Percentiles rank a stretch among this genome's conserved stretches.
Evolutionary conservation across 345 rosid species (phyloP).

Genomic region (Anacardium occidentale): DNA sequence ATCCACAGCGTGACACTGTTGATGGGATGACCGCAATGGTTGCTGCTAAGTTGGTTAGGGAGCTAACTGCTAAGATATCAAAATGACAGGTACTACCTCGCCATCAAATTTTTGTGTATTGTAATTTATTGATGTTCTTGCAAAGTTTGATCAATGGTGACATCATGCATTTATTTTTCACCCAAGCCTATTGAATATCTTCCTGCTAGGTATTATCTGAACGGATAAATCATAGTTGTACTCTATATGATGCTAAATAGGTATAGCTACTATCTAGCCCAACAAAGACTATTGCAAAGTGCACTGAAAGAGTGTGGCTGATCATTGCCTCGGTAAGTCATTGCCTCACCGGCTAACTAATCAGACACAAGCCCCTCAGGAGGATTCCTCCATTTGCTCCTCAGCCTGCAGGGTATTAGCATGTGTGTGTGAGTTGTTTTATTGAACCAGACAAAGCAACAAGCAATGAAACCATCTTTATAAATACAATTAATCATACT

Average conservation of each 20-base stretch:
- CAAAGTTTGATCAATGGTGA: background rate
- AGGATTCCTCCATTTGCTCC: no score
- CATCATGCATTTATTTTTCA: background rate
- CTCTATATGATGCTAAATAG: background rate
- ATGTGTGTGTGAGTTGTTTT: no score
- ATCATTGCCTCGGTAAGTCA: no score
- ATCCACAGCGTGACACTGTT: constrained; percentile 97
- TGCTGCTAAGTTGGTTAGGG: constrained; percentile 95
- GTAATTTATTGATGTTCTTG: background rate
- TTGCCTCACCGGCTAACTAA: no score
- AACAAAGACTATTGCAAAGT: background rate
- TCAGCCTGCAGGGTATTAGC: no score
- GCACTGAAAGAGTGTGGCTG: background rate
- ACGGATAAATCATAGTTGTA: background rate
- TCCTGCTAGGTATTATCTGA: background rate
- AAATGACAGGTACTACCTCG: constrained; percentile 34
- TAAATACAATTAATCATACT: no score
- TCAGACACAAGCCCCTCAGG: no score
- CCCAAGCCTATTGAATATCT: background rate
- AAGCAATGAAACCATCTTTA: no score
- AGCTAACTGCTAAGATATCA: constrained; percentile 85
- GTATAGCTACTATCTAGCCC: background rate
- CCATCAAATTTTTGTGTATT: background rate
- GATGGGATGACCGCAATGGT: constrained; percentile 99
- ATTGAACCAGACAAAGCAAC: no score